Evolutionary conservation across 805 yeast genomes (phyloP).

Genomic region (Scheffersomyces ergatensis): DNA sequence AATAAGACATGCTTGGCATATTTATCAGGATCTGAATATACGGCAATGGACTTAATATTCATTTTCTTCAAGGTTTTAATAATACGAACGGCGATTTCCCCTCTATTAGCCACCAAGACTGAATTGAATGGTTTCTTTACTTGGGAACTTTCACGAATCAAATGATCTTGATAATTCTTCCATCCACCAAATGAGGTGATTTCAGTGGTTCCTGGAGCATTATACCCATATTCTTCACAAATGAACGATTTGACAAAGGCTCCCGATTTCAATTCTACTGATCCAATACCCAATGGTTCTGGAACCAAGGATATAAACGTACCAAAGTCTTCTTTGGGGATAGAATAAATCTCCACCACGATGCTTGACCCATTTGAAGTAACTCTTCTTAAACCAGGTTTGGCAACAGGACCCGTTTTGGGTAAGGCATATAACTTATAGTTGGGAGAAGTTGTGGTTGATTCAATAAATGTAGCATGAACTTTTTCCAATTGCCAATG

Average conservation of each 20-base stretch:
- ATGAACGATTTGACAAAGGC: constrained; percentile 89
- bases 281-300: constrained; percentile 92
- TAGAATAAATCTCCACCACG: constrained; percentile 77
- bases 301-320: constrained; percentile 86
- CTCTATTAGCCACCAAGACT: constrained; percentile 95
- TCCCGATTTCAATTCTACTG: constrained; percentile 79
- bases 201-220: constrained; percentile 67
- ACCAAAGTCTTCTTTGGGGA: constrained; percentile 79
- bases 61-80: constrained; percentile 83
- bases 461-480: constrained; percentile 65
- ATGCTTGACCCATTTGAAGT: constrained; percentile 51
- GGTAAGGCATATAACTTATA: constrained; percentile 85
- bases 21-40: constrained; percentile 87
- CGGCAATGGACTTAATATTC: constrained; percentile 77
- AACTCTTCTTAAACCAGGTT: constrained; percentile 87
- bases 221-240: constrained; percentile 89
- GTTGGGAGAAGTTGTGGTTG: constrained; percentile 66
- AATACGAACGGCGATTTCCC: constrained; percentile 95
- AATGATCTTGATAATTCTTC: constrained; percentile 57
- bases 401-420: constrained; percentile 72
- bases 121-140: constrained; percentile 63
- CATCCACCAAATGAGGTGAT: constrained; percentile 90
- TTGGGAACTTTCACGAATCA: constrained; percentile 18
- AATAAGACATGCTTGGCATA: constrained; percentile 81
- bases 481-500: constrained; percentile 93